Evolutionary conservation across 169 alveolate species (phyloP), one percentile per base, ranked within the genome.

Genomic region (Theileria annulata): DNA sequence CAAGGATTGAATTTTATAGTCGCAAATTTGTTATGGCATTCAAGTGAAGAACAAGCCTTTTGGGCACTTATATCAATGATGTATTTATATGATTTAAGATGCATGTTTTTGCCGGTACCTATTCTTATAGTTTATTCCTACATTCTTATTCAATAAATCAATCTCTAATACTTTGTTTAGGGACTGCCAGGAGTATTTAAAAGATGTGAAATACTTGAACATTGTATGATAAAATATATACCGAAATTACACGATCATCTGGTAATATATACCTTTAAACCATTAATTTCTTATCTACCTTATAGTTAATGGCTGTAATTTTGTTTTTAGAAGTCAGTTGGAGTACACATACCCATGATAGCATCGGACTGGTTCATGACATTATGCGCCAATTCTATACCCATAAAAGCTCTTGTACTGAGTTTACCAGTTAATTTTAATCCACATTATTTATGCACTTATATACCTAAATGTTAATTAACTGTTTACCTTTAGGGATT

Each of bases 1-100:
- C 97, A 94, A 75, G 97, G 97, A 25, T 83, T 94, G 87, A 93
- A 93, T 72, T 93, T 93, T 49, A 80, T 93, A 19, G 96, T 87
- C 12, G 96, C 94, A 10, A 86, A 88, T 68, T 86, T 94, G 77
- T 80, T 94, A 42, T 93, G 94, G 94, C 97, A 94, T 84, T 79
- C 93, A 71, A 91, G 77, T 70, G 96, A 93, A 79, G 87, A 90
- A 66, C 88, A 88, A 33, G 94, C 94, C 31, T 93, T 92, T 82
- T 81, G 92, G 93, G 80, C 86, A 37, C 70, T 83, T 56, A 69
- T 83, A 21, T 76, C 86, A 19, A 19, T 83, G 33, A 83, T 93
- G 94, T 89, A 89, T 71, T 84, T 87, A 56, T 91, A 91, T 70
- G 96, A 83, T 59, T 73, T 93, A 82, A 79, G 96, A 71, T 81